phyloP scores from a whole-genome alignment of 2,329 filamentous ascomycete species.

The Ceratocystis destructans region DNA sequence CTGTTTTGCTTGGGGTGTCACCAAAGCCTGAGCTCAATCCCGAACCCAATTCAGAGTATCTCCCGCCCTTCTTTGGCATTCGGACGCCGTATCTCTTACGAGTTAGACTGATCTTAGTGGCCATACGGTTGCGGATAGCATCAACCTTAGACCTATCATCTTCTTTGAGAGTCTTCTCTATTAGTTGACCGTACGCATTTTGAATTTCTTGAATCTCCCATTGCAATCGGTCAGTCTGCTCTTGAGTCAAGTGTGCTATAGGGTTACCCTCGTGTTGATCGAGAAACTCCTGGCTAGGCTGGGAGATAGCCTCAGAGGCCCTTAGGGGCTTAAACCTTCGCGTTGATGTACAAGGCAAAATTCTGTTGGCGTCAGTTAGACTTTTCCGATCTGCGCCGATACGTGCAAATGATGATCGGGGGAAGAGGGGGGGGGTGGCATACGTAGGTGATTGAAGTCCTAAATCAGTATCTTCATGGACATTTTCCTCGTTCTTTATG shows the following conservation, averaged over 20 bases:
- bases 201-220: conserved; percentile 5
- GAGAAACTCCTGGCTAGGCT: not conserved
- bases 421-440: too few relatives aligned
- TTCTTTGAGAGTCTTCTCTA: not conserved
- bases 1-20: not conserved
- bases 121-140: conserved; percentile 38
- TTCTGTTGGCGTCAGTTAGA: not conserved
- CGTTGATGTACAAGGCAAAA: not conserved
- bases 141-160: conserved; percentile 26
- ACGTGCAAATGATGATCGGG: not conserved
- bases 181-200: not conserved
- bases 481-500: too few relatives aligned
- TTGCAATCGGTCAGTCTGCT: not conserved
- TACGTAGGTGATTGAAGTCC: too few relatives aligned
- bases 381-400: not conserved
- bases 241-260: conserved; percentile 2
- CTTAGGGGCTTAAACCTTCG: not conserved
- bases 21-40: not conserved
- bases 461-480: too few relatives aligned
- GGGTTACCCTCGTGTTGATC: conserved; percentile 5
- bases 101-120: conserved; percentile 42
- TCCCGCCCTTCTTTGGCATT: conserved; percentile 24
- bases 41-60: conserved; percentile 20
- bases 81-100: conserved; percentile 45
- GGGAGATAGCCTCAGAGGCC: not conserved